Base-by-base conservation (phyloP, 164 flowering plant genomes). In the Litsea cubeba region DNA sequence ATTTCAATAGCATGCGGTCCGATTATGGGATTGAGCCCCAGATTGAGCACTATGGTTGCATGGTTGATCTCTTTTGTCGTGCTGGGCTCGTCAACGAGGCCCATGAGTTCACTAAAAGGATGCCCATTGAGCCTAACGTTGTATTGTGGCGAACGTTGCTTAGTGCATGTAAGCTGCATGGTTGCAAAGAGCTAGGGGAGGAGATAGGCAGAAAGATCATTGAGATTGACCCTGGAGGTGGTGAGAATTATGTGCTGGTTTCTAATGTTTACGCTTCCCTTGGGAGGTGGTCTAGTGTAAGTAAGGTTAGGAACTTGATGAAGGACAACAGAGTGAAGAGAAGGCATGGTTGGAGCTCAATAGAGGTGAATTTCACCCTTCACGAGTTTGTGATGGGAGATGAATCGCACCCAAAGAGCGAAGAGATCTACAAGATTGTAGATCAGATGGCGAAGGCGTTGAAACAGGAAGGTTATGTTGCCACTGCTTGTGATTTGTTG, bases 141-240 rank as follows among this genome's bases (percentile, higher is more conserved):
- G 85, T 86, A 1, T 60, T 92, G 17, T 90, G 93, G 96, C 77
- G 95, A 5, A 83, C 85, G 75, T 85, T 93, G 72, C 86, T 93
- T 1, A 83, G 88, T 75, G 86, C 91, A 1, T 87, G 88, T 65
- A 90, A 74, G 73, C 76, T 82, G 72, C 90, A 87, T 72, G 75
- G 57, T 3, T 68, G 88, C 78, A 74, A 66, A 65, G 78, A 12
- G 40, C 77, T 85, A 78, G 90, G 85, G 25, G 89, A 86, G 81
- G 77, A 74, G 71, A 85, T 85, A 28, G 87, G 87, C 30, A 86
- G 83, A 78, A 30, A 80, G 10, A 86, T 90, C 2, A 76, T 85
- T 7, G 58, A 71, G 69, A 18, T 71, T 26, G 75, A 24, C 10
- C 69, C 75, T 57, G 71, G 8, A 57, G 74, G 71, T 62, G 75